Conservation (phyloP, 192 early-diverging fungal genomes). For the Linnemannia schmuckeri region DNA sequence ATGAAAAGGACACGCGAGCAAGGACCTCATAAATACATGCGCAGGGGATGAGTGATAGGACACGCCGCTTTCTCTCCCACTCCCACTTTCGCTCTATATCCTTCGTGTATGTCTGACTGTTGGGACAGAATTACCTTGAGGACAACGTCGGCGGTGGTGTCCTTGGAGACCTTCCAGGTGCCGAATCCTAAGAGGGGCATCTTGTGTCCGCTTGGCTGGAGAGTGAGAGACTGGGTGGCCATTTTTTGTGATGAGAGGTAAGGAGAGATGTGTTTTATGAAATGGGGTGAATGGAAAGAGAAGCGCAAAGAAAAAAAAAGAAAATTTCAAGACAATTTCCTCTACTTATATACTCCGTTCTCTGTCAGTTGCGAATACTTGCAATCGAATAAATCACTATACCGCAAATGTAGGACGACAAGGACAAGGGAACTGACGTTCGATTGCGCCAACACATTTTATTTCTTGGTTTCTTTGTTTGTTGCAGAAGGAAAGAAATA, state of each 20-base stretch:
- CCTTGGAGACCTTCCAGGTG: conserved; percentile 64
- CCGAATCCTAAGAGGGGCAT: conserved; percentile 71
- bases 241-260: conserved; percentile 27
- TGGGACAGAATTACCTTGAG: conserved; percentile 36
- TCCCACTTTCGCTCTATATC: no score
- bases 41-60: no score
- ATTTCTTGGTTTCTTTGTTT: not conserved
- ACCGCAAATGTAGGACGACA: not conserved
- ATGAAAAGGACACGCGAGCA: not conserved
- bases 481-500: not conserved
- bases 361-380: no score
- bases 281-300: not conserved
- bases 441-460: not conserved
- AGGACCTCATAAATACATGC: not conserved
- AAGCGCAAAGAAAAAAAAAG: not conserved
- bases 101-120: no score
- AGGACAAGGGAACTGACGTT: not conserved
- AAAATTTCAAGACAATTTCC: not conserved
- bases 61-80: no score
- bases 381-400: no score
- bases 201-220: conserved; percentile 62
- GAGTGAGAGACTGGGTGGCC: conserved; percentile 49
- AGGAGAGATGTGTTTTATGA: not conserved
- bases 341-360: no score
- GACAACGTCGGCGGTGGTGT: conserved; percentile 56